Conservation (phyloP, 768 basidiomycete genomes). For the Tylopilus sp. region DNA sequence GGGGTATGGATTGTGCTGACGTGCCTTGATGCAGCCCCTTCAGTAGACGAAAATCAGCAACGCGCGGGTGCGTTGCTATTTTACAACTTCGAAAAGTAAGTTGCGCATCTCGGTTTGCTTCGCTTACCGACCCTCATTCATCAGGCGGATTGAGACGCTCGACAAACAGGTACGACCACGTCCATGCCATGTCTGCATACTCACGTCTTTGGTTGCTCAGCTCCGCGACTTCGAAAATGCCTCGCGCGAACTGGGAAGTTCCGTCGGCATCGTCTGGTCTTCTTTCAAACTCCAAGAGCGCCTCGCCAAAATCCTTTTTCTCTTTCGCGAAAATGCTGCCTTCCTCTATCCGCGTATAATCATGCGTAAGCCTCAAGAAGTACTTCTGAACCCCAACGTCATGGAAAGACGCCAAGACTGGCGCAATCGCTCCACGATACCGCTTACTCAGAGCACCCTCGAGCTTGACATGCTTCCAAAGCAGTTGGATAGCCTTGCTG, state of each 20-base stretch:
- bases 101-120: constrained; percentile 11
- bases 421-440: constrained; percentile 36
- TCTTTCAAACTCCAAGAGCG: constrained; percentile 47
- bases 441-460: constrained; percentile 34
- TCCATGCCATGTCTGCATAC: background rate
- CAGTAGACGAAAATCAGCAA: constrained; percentile 47
- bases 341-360: constrained; percentile 48
- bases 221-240: constrained; percentile 54
- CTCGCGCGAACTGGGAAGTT: constrained; percentile 51
- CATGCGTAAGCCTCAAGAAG: constrained; percentile 33
- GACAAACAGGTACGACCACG: constrained; percentile 40
- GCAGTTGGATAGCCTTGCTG: constrained; percentile 43
- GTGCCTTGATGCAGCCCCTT: constrained; percentile 26
- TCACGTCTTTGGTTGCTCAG: constrained; percentile 21
- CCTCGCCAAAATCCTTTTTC: constrained; percentile 44
- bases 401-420: constrained; percentile 28
- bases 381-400: constrained; percentile 30
- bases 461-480: constrained; percentile 46
- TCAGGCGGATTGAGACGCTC: constrained; percentile 43
- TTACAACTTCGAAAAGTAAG: constrained; percentile 42
- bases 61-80: constrained; percentile 43
- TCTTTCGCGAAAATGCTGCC: constrained; percentile 54
- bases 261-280: constrained; percentile 52
- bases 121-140: background rate
- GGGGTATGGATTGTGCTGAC: background rate